Evolutionary conservation across 2,329 filamentous ascomycete species (phyloP).

Genomic region (Verticillium nubilum): DNA sequence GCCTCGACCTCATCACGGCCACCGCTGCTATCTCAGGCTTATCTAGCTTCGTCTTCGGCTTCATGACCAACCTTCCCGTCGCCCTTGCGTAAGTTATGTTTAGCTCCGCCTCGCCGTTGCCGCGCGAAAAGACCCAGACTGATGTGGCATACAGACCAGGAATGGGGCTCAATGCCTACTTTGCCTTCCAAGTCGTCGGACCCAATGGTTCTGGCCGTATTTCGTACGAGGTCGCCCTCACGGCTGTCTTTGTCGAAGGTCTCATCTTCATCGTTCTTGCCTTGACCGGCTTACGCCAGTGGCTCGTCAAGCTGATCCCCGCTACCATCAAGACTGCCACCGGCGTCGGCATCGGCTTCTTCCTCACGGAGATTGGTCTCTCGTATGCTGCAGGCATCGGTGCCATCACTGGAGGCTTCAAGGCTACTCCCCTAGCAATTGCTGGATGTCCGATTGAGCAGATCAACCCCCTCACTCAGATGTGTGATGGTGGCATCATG

Average conservation of each 20-base stretch:
- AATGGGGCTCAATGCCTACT: slow-evolving; percentile 65
- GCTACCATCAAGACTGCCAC: slow-evolving; percentile 61
- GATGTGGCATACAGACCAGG: slow-evolving; percentile 44
- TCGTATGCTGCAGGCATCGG: slow-evolving; percentile 82
- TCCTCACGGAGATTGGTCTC: slow-evolving; percentile 58
- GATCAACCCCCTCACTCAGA: slow-evolving; percentile 37
- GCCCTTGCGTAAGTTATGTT: slow-evolving; percentile 58
- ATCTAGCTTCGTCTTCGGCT: slow-evolving; percentile 69
- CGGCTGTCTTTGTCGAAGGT: slow-evolving; percentile 60
- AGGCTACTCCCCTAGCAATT: slow-evolving; percentile 66
- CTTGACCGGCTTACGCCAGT: slow-evolving; percentile 65
- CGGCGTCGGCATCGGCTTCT: slow-evolving; percentile 60
- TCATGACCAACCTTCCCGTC: slow-evolving; percentile 77
- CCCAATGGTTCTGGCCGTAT: slow-evolving; percentile 51
- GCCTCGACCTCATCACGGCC: slow-evolving; percentile 74
- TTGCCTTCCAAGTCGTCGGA: slow-evolving; percentile 62
- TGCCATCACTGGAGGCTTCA: slow-evolving; percentile 63
- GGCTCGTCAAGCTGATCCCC: slow-evolving; percentile 62
- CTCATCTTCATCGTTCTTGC: slow-evolving; percentile 60
- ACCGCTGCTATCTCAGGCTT: slow-evolving; percentile 77
- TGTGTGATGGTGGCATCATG: slow-evolving; percentile 62
- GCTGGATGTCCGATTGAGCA: slow-evolving; percentile 64
- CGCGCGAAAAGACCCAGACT: neutral
- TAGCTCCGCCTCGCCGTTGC: neutral
- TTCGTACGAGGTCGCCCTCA: slow-evolving; percentile 55